Conservation (phyloP, 768 basidiomycete genomes). For the Floccularia luteovirens region DNA sequence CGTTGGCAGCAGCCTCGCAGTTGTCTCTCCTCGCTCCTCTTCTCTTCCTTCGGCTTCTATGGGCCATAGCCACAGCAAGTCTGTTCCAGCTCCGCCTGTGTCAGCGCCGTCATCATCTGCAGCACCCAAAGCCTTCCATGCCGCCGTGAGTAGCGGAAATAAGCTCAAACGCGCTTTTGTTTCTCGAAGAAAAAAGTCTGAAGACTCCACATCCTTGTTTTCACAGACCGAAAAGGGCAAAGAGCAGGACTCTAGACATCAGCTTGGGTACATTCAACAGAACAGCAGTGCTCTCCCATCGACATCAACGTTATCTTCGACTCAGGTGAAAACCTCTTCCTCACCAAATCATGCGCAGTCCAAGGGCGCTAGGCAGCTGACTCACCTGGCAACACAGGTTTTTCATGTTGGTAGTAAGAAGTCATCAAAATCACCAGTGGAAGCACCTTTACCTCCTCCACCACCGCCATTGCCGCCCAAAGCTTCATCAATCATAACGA, state of each 20-base stretch:
- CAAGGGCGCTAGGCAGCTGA: constrained; percentile 23
- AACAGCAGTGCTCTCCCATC: constrained; percentile 9
- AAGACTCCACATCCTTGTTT: constrained; percentile 28
- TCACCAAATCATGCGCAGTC: constrained; percentile 2
- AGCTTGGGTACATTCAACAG: constrained; percentile 2
- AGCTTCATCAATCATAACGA: constrained; percentile 17
- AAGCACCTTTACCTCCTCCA: constrained; percentile 25
- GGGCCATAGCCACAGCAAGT: constrained; percentile 18
- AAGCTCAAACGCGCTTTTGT: constrained; percentile 56
- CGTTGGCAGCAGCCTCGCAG: constrained; percentile 9
- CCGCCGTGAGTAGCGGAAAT: constrained; percentile 34
- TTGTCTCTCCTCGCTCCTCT: constrained; percentile 13
- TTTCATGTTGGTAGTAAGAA: constrained; percentile 19
- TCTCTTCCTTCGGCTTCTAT: constrained; percentile 17
- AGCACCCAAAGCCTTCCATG: constrained; percentile 23
- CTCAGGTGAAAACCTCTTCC: constrained; percentile 10
- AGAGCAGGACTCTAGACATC: constrained; percentile 5
- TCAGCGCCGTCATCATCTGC: constrained; percentile 12
- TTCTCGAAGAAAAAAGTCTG: constrained; percentile 48
- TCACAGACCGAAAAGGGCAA: constrained; percentile 5
- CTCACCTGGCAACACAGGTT: constrained; percentile 38
- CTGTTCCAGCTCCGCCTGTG: constrained; percentile 9
- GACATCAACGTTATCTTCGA: constrained; percentile 17
- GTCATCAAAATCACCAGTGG: constrained; percentile 14
- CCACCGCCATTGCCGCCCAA: constrained; percentile 20